Conservation (phyloP, 805 yeast genomes). For the Barnettozyma populi region DNA sequence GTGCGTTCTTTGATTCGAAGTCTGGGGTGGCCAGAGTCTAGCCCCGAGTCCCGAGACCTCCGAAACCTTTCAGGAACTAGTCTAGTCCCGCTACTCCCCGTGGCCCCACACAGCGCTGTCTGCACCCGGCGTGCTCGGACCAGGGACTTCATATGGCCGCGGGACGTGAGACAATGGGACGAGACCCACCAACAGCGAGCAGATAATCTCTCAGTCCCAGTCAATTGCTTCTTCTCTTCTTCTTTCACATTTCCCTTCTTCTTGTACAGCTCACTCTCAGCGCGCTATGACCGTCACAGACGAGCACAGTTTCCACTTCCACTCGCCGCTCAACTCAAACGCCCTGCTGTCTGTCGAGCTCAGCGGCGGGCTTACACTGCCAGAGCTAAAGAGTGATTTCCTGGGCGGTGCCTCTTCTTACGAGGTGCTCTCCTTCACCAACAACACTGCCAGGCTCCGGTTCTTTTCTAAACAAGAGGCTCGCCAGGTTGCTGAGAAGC, state of each 20-base stretch:
- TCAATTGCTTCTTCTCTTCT: background rate
- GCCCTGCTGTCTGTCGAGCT: slow-evolving; percentile 18
- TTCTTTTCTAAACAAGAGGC: slow-evolving; percentile 20
- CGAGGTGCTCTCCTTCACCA: slow-evolving; percentile 8
- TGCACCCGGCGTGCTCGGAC: background rate
- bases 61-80: background rate
- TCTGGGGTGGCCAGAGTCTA: background rate
- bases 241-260: background rate
- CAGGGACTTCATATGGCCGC: background rate
- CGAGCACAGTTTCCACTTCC: slow-evolving; percentile 10
- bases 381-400: background rate
- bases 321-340: slow-evolving; percentile 22
- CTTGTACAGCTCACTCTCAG: background rate
- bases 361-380: background rate
- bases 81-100: background rate
- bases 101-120: background rate
- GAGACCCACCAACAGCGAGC: background rate
- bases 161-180: background rate
- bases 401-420: slow-evolving; percentile 6
- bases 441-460: slow-evolving; percentile 9
- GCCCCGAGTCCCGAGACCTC: background rate
- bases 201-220: background rate
- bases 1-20: background rate
- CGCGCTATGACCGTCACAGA: slow-evolving; percentile 3
- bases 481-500: slow-evolving; percentile 4